Evolutionary conservation across 352 stramenopile genomes (phyloP).

Genomic region (Aphanomyces astaci): DNA sequence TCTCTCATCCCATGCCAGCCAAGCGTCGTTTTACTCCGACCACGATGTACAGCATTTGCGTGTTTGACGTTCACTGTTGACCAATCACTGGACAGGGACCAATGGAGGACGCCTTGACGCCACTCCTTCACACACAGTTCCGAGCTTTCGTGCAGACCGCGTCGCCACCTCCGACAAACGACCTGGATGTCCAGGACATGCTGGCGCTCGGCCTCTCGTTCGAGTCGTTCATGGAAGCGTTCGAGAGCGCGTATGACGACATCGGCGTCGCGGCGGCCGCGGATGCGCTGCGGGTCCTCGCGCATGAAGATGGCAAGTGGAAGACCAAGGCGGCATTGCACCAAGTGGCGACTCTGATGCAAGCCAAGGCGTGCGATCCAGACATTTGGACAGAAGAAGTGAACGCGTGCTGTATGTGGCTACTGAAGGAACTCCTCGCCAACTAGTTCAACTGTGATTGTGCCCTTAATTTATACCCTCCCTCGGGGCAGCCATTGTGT

Average conservation of each 20-base stretch:
- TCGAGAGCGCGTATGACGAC: constrained; percentile 34
- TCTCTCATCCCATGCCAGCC: neutral
- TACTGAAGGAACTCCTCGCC: too few species aligned
- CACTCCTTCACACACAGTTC: neutral
- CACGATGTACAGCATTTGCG: neutral
- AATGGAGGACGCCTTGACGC: neutral
- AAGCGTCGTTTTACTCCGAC: constrained; percentile 7
- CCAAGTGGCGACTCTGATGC: constrained; percentile 33
- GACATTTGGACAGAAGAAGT: constrained; percentile 36
- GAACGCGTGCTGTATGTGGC: constrained; percentile 29
- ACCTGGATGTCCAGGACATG: constrained; percentile 1
- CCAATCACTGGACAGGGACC: neutral
- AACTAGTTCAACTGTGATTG: too few species aligned
- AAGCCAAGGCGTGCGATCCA: constrained; percentile 34
- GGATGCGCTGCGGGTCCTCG: constrained; percentile 34
- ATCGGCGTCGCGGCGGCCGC: constrained; percentile 27
- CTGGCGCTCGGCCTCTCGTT: constrained; percentile 25
- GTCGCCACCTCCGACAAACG: neutral
- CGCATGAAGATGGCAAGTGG: constrained; percentile 25
- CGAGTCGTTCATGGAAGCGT: constrained; percentile 37
- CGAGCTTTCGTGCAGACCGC: neutral
- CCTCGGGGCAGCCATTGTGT: too few species aligned
- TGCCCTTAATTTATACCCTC: too few species aligned
- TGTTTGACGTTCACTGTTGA: neutral
- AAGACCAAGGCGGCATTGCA: constrained; percentile 34